Percentiles rank a stretch among this genome's conserved stretches.
Conservation (phyloP, 1,284 basidiomycete species). For the Blastosporella zonata region DNA sequence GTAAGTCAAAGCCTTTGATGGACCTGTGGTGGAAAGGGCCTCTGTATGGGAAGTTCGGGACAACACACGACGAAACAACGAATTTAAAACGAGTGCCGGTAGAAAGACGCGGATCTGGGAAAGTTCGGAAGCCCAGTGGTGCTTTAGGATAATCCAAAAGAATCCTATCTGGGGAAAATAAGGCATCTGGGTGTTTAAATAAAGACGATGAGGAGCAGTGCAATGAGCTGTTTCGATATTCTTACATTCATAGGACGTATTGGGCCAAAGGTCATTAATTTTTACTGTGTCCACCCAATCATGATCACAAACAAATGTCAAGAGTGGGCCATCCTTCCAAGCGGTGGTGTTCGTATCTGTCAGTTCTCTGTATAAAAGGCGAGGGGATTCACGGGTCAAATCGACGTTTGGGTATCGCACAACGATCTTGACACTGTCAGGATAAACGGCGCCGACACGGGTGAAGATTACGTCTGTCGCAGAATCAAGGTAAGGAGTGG, state of each 20-base stretch:
- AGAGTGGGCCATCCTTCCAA: conserved; percentile 55
- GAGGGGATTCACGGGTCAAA: conserved; percentile 30
- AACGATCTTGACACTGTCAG: conserved; percentile 58
- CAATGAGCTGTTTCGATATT: conserved; percentile 9
- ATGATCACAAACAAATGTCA: conserved; percentile 41
- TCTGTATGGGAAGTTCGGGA: conserved; percentile 65
- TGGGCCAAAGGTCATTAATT: conserved; percentile 64
- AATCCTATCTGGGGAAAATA: conserved; percentile 45
- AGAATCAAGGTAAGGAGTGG: conserved; percentile 50
- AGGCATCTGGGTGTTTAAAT: conserved; percentile 39
- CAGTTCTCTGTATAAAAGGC: conserved; percentile 47
- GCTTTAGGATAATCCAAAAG: conserved; percentile 46
- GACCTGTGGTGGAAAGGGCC: conserved; percentile 47
- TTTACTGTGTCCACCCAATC: conserved; percentile 69
- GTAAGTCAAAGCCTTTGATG: conserved; percentile 67
- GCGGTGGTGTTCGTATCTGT: conserved; percentile 18
- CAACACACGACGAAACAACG: conserved; percentile 59
- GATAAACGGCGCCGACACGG: conserved; percentile 66
- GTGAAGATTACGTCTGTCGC: conserved; percentile 58
- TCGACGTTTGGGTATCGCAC: conserved; percentile 52
- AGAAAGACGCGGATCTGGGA: conserved; percentile 60
- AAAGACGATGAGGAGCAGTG: conserved; percentile 8
- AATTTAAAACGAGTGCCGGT: conserved; percentile 61
- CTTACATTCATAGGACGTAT: conserved; percentile 72
- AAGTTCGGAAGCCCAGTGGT: conserved; percentile 64